phyloP scores from a whole-genome alignment of 176 grass and related monocot species.

The Cymbopogon citratus region DNA sequence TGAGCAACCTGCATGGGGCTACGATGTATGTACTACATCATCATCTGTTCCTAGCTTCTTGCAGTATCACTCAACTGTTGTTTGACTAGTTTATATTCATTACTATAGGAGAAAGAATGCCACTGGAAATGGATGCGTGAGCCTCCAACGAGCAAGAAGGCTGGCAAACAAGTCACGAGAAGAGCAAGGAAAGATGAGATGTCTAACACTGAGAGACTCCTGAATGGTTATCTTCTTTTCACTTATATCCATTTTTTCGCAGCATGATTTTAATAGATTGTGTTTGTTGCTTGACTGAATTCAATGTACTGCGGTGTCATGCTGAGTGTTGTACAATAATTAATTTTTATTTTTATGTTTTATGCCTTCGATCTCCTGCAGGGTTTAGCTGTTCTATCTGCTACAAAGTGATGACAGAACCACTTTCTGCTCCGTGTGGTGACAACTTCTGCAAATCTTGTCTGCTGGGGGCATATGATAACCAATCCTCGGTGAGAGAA shows the following conservation, averaged over 20 bases:
- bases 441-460: slow-evolving; percentile 91
- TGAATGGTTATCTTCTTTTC: slow-evolving; percentile 52
- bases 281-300: neutral
- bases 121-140: slow-evolving; percentile 82
- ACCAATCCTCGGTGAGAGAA: slow-evolving; percentile 55
- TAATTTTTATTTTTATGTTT: neutral
- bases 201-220: slow-evolving; percentile 49
- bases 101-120: slow-evolving; percentile 43
- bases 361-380: slow-evolving; percentile 23
- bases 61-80: neutral
- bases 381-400: slow-evolving; percentile 79
- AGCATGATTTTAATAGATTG: neutral
- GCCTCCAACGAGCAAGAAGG: slow-evolving; percentile 56
- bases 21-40: slow-evolving; percentile 45
- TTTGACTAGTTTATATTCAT: neutral
- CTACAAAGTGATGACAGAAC: slow-evolving; percentile 55
- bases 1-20: slow-evolving; percentile 64
- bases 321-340: neutral
- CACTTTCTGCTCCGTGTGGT: slow-evolving; percentile 76
- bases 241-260: neutral
- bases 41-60: slow-evolving; percentile 3
- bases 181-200: slow-evolving; percentile 29
- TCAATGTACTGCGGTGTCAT: neutral
- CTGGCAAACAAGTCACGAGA: slow-evolving; percentile 33
- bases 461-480: slow-evolving; percentile 50